Evolutionary conservation across 2,329 filamentous ascomycete genomes (phyloP).

Genomic region (Neonectria hederae): DNA sequence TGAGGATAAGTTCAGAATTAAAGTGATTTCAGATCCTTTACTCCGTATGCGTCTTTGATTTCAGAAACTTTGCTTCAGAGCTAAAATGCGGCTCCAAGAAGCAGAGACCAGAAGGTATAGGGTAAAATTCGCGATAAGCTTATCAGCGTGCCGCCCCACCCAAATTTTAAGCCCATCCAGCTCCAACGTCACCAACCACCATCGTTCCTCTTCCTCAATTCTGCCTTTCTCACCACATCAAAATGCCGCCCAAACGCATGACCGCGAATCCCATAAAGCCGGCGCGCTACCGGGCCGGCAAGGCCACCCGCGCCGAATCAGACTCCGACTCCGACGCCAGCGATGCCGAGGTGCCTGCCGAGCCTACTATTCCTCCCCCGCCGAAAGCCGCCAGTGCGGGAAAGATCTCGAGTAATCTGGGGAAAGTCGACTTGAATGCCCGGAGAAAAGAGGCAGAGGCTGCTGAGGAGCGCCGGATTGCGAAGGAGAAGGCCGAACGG

Average conservation of each 20-base stretch:
- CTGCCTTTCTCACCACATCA: constrained; percentile 19
- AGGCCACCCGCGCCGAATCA: constrained; percentile 67
- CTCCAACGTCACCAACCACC: constrained; percentile 35
- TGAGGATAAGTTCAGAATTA: too few relatives aligned
- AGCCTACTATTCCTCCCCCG: constrained; percentile 58
- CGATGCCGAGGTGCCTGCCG: constrained; percentile 51
- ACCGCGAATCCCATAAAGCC: constrained; percentile 88
- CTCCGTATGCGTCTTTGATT: too few relatives aligned
- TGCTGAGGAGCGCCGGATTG: constrained; percentile 58
- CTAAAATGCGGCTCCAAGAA: too few relatives aligned
- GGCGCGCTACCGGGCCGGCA: constrained; percentile 86
- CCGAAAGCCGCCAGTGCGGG: constrained; percentile 67
- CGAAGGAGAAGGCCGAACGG: constrained; percentile 60
- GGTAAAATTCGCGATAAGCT: constrained; percentile 30
- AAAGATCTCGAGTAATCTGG: constrained; percentile 63
- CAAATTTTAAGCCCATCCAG: constrained; percentile 27
- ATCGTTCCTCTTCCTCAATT: constrained; percentile 7
- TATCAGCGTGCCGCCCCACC: constrained; percentile 32
- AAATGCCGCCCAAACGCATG: constrained; percentile 83
- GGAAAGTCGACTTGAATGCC: constrained; percentile 62
- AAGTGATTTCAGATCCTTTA: too few relatives aligned
- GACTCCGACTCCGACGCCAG: constrained; percentile 63
- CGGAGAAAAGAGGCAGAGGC: constrained; percentile 57
- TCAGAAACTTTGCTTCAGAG: neutral
- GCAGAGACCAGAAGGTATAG: constrained; percentile 12